A percentile compares a stretch with the other conserved stretches of the same genome.
Evolutionary conservation across 108 stramenopile species (phyloP).

Genomic region (Cyclostephanos invisitatus): DNA sequence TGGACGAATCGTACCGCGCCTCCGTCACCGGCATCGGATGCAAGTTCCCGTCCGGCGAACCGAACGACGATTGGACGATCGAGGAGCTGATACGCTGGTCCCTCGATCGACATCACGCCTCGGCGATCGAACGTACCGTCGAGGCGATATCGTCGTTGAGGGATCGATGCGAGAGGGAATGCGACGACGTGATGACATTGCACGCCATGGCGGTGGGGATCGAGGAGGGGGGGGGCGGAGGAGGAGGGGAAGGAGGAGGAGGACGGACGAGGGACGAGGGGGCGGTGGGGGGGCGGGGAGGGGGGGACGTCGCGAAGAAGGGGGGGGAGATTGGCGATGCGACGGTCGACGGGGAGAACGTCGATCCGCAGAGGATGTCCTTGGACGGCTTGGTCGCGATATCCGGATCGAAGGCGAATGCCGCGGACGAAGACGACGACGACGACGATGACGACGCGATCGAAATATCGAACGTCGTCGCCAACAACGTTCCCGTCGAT

Average conservation of each 20-base stretch:
- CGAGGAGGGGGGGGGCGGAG: conserved; percentile 2
- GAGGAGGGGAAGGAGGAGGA: background rate
- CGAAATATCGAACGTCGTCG: background rate
- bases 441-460: background rate
- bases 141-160: conserved; percentile 41
- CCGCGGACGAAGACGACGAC: background rate
- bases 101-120: conserved; percentile 51
- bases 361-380: conserved; percentile 32
- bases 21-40: background rate
- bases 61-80: conserved; percentile 68
- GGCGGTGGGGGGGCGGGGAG: background rate
- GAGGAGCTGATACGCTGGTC: conserved; percentile 80
- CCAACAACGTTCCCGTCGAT: background rate
- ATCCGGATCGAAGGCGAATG: background rate
- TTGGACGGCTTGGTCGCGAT: background rate
- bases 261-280: too few relatives aligned
- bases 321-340: background rate
- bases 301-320: background rate
- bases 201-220: conserved; percentile 54
- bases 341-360: conserved; percentile 18
- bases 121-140: conserved; percentile 46
- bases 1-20: conserved; percentile 9
- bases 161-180: conserved; percentile 54
- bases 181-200: conserved; percentile 49
- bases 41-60: conserved; percentile 35